Evolutionary conservation across 2,329 filamentous ascomycete genomes (phyloP).

Genomic region (Cytospora paraplurivora): DNA sequence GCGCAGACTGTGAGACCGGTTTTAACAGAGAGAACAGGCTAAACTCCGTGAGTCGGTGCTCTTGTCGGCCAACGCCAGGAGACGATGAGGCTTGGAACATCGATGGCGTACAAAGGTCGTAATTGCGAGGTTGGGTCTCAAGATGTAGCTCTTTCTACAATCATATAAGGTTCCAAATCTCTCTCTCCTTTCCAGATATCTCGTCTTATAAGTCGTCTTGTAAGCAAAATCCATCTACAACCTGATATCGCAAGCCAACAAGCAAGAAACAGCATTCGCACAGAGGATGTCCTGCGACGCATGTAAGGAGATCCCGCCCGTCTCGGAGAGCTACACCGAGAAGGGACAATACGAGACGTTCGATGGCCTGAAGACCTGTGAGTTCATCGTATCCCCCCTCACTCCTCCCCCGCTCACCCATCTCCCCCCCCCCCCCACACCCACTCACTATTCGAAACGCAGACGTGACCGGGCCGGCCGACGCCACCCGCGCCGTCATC

Average conservation of each 20-base stretch:
- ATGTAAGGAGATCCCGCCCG: conserved; percentile 41
- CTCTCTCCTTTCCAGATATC: neutral
- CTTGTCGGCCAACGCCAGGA: conserved; percentile 6
- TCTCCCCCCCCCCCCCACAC: conserved; percentile 3
- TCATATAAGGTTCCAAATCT: neutral
- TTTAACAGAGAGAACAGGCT: neutral
- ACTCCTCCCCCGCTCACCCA: neutral
- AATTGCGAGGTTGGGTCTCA: neutral
- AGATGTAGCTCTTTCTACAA: neutral
- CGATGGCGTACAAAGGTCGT: neutral
- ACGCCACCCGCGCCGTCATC: conserved; percentile 43
- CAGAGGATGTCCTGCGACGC: conserved; percentile 33
- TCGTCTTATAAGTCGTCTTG: neutral
- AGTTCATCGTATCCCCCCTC: conserved; percentile 22
- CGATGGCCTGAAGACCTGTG: conserved; percentile 47
- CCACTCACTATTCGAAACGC: conserved; percentile 8
- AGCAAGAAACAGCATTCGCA: neutral
- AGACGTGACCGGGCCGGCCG: conserved; percentile 42
- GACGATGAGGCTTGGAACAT: neutral
- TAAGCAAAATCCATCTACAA: neutral
- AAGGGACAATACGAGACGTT: conserved; percentile 46
- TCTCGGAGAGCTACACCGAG: conserved; percentile 42
- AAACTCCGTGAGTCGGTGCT: conserved; percentile 8
- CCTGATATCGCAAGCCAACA: neutral
- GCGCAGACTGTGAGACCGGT: neutral